phyloP scores from a whole-genome alignment of 164 flowering plant species.

The Piper longum region DNA sequence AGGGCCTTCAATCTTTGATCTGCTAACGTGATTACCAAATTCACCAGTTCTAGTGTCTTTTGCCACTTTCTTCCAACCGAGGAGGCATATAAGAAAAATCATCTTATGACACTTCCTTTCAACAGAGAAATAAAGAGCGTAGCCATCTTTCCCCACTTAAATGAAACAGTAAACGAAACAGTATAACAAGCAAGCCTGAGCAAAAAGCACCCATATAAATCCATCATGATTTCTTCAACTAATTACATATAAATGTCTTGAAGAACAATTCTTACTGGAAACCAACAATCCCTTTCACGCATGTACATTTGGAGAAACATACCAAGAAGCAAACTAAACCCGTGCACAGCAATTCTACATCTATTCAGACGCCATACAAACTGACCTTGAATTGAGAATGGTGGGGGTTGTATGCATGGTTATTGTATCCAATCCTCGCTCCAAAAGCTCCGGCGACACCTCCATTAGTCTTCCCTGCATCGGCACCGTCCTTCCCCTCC shows the following conservation, averaged over 20 bases:
- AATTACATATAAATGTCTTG: neutral
- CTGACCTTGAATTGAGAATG: conserved; percentile 99
- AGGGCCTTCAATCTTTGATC: too few relatives aligned
- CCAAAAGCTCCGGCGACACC: conserved; percentile 18
- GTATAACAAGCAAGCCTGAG: neutral
- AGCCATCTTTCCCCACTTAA: neutral
- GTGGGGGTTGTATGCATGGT: conserved; percentile 63
- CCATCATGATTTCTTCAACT: neutral
- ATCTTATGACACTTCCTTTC: neutral
- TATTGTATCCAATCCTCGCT: conserved; percentile 56
- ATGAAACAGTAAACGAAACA: neutral
- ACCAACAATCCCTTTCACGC: too few relatives aligned
- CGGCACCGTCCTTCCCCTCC: conserved; percentile 46
- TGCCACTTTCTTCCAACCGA: too few relatives aligned
- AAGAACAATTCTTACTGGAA: neutral
- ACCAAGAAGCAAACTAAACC: neutral
- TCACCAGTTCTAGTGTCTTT: too few relatives aligned
- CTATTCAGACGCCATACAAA: conserved; percentile 9
- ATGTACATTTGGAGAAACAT: neutral
- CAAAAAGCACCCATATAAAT: too few relatives aligned
- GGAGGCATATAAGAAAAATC: neutral
- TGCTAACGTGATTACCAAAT: too few relatives aligned
- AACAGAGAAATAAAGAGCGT: neutral
- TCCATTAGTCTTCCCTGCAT: conserved; percentile 33
- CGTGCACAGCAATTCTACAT: neutral